Conservation (phyloP, 2,329 filamentous ascomycete genomes). For the Myriosclerotinia scirpicola region DNA sequence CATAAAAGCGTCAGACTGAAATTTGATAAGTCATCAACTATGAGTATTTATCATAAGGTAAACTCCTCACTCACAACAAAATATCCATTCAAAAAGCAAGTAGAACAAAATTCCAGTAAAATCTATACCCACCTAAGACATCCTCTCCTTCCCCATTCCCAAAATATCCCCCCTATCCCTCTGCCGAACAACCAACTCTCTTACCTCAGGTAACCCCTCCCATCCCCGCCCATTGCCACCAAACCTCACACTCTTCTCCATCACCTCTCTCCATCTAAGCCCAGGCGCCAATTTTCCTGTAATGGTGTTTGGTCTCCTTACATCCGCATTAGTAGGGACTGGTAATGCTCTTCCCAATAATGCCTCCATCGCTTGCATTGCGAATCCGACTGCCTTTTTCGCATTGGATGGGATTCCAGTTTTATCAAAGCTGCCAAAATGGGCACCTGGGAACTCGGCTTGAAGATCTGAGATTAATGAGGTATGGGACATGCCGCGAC, state of each 20-base stretch:
- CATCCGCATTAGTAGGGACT: slow-evolving; percentile 39
- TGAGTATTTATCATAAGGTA: not conserved
- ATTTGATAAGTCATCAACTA: too few relatives aligned
- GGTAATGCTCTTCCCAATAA: slow-evolving; percentile 39
- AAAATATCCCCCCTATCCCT: slow-evolving; percentile 21
- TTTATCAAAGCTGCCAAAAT: slow-evolving; percentile 38
- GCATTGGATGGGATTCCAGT: slow-evolving; percentile 41
- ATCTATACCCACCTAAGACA: not conserved
- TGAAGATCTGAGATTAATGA: slow-evolving; percentile 38
- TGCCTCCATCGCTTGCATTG: slow-evolving; percentile 42
- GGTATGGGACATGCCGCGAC: slow-evolving; percentile 38
- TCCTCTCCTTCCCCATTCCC: not conserved
- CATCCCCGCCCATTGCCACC: slow-evolving; percentile 39
- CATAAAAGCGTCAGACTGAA: too few relatives aligned
- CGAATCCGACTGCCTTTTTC: slow-evolving; percentile 41
- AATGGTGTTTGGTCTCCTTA: slow-evolving; percentile 40
- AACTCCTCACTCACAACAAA: not conserved
- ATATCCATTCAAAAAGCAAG: not conserved
- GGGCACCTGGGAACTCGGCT: slow-evolving; percentile 37
- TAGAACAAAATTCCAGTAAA: not conserved
- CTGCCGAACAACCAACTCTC: slow-evolving; percentile 38
- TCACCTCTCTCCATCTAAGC: slow-evolving; percentile 39
- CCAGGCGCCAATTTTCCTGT: slow-evolving; percentile 40
- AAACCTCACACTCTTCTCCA: slow-evolving; percentile 40
- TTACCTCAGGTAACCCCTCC: slow-evolving; percentile 41